Conservation (phyloP, 2,329 filamentous ascomycete species). For the Acarospora socialis region DNA sequence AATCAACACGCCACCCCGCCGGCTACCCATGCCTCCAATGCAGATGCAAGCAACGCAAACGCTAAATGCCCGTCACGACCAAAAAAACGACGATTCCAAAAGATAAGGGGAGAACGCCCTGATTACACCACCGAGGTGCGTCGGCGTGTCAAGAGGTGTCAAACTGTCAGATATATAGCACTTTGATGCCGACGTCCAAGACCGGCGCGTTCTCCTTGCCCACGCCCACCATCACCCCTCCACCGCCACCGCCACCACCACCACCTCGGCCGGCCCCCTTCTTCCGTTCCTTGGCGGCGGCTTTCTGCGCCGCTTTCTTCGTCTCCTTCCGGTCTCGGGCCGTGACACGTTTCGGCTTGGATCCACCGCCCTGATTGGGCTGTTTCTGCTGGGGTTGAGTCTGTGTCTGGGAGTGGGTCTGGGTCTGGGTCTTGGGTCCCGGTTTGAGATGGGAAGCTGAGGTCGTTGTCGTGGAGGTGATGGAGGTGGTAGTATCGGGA, state of each 20-base stretch:
- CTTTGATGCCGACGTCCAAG: slow-evolving; percentile 12
- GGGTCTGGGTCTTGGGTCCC: neutral
- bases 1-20: too few species aligned
- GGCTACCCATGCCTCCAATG: too few species aligned
- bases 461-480: neutral
- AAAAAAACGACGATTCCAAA: too few species aligned
- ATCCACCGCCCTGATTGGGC: too few species aligned
- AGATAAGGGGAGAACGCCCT: too few species aligned
- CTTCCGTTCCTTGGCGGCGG: slow-evolving; percentile 13
- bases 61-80: too few species aligned
- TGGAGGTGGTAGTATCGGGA: neutral
- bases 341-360: slow-evolving; percentile 10
- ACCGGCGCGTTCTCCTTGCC: slow-evolving; percentile 12
- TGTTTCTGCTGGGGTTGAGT: slow-evolving; percentile 4
- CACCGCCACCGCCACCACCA: slow-evolving; percentile 2
- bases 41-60: too few species aligned
- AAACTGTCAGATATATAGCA: slow-evolving; percentile 12
- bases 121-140: too few species aligned
- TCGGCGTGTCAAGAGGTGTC: too few species aligned
- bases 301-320: slow-evolving; percentile 15
- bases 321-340: slow-evolving; percentile 12
- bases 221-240: slow-evolving; percentile 7
- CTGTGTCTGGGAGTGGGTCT: slow-evolving; percentile 1
- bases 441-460: neutral
- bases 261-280: slow-evolving; percentile 1